A percentile compares a stretch with the other conserved stretches of the same genome.
These are phyloP conservation scores for Aureobasidium sp. DNA, from an alignment of 2,329 filamentous ascomycete species.

Conservation along the genomic window DNA sequence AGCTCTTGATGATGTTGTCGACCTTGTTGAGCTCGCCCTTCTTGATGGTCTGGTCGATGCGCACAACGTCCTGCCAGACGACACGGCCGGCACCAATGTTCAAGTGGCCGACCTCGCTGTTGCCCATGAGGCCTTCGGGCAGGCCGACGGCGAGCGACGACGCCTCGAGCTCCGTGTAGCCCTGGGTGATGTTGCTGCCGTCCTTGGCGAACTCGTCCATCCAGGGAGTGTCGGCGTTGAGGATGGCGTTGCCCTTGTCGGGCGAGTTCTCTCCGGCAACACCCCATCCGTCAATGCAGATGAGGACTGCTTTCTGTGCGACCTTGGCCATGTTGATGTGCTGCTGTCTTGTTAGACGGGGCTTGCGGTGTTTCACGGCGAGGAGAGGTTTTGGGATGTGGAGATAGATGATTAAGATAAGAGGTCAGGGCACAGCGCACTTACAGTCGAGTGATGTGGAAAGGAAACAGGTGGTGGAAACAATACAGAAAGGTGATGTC, in stretches of 20 bases:
- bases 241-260: constrained; percentile 89
- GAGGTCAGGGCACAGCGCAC: not conserved
- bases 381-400: too few species aligned
- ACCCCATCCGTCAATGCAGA: constrained; percentile 99
- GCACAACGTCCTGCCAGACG: constrained; percentile 88
- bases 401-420: too few species aligned
- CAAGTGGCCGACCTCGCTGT: constrained; percentile 96
- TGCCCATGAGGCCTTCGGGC: constrained; percentile 96
- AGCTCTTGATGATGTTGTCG: constrained; percentile 67
- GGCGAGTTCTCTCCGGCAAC: constrained; percentile 73
- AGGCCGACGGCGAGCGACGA: constrained; percentile 93
- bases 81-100: constrained; percentile 97
- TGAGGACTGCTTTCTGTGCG: constrained; percentile 63
- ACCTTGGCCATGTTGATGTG: constrained; percentile 51
- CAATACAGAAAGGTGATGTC: not conserved
- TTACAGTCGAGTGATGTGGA: not conserved
- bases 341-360: not conserved
- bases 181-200: constrained; percentile 66
- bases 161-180: constrained; percentile 88
- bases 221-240: constrained; percentile 82
- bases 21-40: constrained; percentile 71
- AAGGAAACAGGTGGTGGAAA: not conserved
- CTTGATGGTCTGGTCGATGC: constrained; percentile 90
- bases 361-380: too few species aligned
- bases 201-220: constrained; percentile 77